Conservation (phyloP, 768 basidiomycete genomes). For the Leucosporidium creatinivorum region DNA sequence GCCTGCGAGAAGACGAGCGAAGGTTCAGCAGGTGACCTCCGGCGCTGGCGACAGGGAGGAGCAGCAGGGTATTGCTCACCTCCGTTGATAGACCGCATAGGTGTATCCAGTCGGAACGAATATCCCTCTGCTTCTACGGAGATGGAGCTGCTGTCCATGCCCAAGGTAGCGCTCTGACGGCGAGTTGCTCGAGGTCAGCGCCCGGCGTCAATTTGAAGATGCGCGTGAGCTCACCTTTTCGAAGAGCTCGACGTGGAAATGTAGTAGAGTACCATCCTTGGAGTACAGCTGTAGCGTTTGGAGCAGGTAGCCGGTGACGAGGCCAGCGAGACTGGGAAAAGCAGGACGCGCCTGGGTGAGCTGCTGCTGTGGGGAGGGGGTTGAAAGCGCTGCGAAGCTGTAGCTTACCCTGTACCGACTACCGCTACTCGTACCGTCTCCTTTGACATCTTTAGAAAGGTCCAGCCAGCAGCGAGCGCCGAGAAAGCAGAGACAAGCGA, state of each 20-base stretch:
- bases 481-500: too few species aligned
- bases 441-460: not conserved
- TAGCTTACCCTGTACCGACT: slow-evolving; percentile 53
- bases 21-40: not conserved
- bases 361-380: not conserved
- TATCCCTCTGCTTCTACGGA: slow-evolving; percentile 39
- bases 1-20: slow-evolving; percentile 45
- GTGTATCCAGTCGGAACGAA: slow-evolving; percentile 55
- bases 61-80: slow-evolving; percentile 45
- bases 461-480: not conserved
- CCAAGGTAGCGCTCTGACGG: slow-evolving; percentile 51
- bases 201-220: too few species aligned
- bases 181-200: too few species aligned
- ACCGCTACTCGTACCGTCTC: slow-evolving; percentile 56
- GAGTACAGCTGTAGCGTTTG: slow-evolving; percentile 33
- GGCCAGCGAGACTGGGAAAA: slow-evolving; percentile 51
- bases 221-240: slow-evolving; percentile 54
- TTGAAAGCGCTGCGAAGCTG: not conserved
- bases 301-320: slow-evolving; percentile 61
- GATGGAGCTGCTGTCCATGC: slow-evolving; percentile 58
- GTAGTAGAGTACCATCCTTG: slow-evolving; percentile 42
- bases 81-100: slow-evolving; percentile 75
- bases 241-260: slow-evolving; percentile 63
- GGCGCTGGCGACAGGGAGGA: not conserved
- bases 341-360: not conserved